Evolutionary conservation across 257 asterid genomes (phyloP), one percentile per base, ranked within the genome.

Genomic region (Plantago elongata): DNA sequence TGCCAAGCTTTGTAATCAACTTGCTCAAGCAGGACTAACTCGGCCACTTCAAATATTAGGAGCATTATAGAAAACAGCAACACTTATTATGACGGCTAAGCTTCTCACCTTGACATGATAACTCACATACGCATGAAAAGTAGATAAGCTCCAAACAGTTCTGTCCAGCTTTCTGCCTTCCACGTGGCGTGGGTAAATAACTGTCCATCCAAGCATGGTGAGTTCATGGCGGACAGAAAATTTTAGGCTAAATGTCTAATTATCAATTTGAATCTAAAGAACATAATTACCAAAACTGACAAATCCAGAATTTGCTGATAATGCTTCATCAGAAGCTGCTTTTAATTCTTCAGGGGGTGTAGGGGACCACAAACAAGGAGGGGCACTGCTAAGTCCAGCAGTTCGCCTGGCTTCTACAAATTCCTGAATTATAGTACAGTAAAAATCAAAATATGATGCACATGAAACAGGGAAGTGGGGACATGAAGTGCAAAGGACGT

Each of bases 101-200:
- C 43, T 63, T 72, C 76, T 75, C 74, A 92, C 99, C 97, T 92
- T 89, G 48, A 92, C 97, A 72, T 92, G 97, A 79, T 92, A 92
- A 70, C 93, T 92, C 68, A 92, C 97, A 64, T 81, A 92, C 46
- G 99, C 97, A 81, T 81, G 97, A 78, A 92, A 92, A 62, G 96
- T 92, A 49, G 89, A 85, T 70, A 89, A 75, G 78, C 84, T 86
- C 99, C 99, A 89, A 62, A 84, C 97, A 45, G 95, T 84, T 83
- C 81, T 92, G 80, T 92, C 99, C 76, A 92, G 82, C 79, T 85
- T 92, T 78, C 83, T 84, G 69, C 94, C 96, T 60, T 92, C 94
- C 75, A 92, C 97, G 14, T 92, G 99, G 46, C 91, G 95, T 54
- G 99, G 89, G 69, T 76, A 81, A 77, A 92, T 84, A 59, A 92